Percentiles rank a stretch among this genome's conserved stretches.
Evolutionary conservation across 345 rosid genomes (phyloP).

Genomic region (Aethionema arabicum): DNA sequence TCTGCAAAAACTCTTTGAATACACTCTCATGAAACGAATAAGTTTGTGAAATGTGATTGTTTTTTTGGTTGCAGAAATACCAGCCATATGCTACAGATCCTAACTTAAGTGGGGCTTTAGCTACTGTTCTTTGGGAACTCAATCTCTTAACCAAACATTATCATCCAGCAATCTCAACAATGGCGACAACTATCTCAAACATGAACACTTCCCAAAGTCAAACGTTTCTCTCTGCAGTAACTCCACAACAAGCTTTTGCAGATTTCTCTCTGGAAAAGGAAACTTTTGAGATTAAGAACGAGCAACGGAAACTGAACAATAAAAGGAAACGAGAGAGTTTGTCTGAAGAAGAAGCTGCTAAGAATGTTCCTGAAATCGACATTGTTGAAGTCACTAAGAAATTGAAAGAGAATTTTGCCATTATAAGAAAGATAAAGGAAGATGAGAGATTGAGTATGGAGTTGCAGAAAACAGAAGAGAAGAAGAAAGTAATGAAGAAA

Average conservation of each 20-base stretch:
- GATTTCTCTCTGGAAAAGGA: conserved; percentile 60
- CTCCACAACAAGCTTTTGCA: conserved; percentile 77
- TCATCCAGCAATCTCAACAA: conserved; percentile 65
- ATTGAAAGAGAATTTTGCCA: conserved; percentile 50
- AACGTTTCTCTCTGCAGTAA: conserved; percentile 44
- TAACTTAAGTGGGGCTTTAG: conserved; percentile 86
- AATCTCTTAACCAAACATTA: conserved; percentile 74
- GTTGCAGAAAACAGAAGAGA: conserved; percentile 36
- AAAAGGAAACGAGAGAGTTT: conserved; percentile 54
- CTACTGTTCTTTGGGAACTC: conserved; percentile 94
- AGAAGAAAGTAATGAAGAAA: conserved; percentile 47
- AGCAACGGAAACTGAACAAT: conserved; percentile 42
- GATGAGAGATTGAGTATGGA: conserved; percentile 54
- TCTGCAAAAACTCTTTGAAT: background rate
- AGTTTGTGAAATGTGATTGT: background rate
- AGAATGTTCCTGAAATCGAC: conserved; percentile 30
- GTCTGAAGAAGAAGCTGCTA: conserved; percentile 11
- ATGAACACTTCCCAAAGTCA: conserved; percentile 65
- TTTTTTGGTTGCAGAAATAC: conserved; percentile 55
- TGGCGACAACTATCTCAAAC: conserved; percentile 57
- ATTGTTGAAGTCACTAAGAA: conserved; percentile 56
- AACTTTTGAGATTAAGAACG: conserved; percentile 43
- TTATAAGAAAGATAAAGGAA: conserved; percentile 57
- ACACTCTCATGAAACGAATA: background rate
- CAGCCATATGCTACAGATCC: conserved; percentile 85